Base-by-base conservation (phyloP, 179 eudicot species). In the Camellia oleifera region DNA sequence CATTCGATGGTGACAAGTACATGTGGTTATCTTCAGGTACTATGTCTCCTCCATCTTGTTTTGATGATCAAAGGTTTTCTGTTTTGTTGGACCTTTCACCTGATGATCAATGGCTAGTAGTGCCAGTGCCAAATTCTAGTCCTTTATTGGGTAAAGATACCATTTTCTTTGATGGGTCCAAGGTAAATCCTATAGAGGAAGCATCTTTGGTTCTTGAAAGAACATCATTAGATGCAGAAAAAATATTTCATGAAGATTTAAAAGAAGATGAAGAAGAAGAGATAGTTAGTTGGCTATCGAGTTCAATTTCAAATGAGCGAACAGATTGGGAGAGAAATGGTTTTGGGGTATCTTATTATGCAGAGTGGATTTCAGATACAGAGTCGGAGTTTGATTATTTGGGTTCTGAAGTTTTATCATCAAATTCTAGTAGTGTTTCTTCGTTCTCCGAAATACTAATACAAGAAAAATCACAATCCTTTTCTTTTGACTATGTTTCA, bases 11-110 rank as follows among this genome's bases (percentile, higher is more conserved):
- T 26, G 84, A 86, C 18, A 83, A 83, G 23, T 77, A 83, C 54
- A 69, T 81, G 63, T 88, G 91, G 92, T 52, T 89, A 77, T 88
- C 92, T 63, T 89, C 90, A 1, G 85, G 89, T 9, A 85, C 69
- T 45, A 69, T 78, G 79, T 82, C 91, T 44, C 23, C 23, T 20
- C 84, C 81, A 1, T 79, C 77, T 26, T 84, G 78, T 68, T 71
- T 32, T 46, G 58, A 82, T 60, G 89, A 88, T 32, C 76, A 77
- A 40, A 85, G 78, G 52, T 80, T 90, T 69, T 86, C 84, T 79
- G 79, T 82, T 18, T 75, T 83, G 10, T 80, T 82, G 63, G 91
- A 89, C 63, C 88, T 78, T 2, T 72, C 79, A 52, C 52, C 83
- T 2, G 92, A 89, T 52, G 88, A 85, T 32, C 40, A 32, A 71